Conservation (phyloP, 2,329 filamentous ascomycete genomes). For the Colletotrichum endophyticum region DNA sequence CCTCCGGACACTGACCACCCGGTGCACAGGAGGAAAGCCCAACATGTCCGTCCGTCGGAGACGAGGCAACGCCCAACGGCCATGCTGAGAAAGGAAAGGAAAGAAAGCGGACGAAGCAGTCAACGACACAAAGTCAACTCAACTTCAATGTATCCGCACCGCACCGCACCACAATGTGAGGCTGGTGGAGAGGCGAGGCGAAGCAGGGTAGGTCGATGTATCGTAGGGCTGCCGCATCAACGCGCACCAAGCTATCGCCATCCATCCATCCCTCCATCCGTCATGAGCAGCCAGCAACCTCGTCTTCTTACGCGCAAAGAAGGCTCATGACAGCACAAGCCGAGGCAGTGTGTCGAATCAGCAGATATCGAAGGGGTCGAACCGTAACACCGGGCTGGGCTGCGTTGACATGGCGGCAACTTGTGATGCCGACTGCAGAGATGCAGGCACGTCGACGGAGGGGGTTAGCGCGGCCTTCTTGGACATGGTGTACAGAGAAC, state of each 20-base stretch:
- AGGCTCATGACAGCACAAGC: neutral
- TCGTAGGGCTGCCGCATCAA: neutral
- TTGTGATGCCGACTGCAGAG: neutral
- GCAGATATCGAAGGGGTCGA: neutral
- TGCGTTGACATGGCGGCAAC: neutral
- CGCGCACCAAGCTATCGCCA: neutral
- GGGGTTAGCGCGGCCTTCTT: neutral
- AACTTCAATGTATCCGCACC: neutral
- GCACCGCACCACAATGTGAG: neutral
- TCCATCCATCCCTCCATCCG: neutral
- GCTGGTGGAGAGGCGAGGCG: neutral
- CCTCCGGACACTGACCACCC: neutral
- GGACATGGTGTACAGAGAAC: neutral
- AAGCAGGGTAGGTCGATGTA: neutral
- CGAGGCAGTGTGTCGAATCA: neutral
- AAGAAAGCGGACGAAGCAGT: neutral
- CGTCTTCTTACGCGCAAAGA: neutral
- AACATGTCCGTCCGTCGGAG: neutral
- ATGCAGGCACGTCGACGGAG: neutral
- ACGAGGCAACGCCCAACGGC: neutral
- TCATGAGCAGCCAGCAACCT: neutral
- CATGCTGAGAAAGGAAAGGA: neutral
- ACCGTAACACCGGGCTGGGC: neutral
- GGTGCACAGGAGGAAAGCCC: neutral
- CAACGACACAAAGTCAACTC: neutral